Conservation (phyloP, 1,284 basidiomycete genomes). For the Trametes sp. region DNA sequence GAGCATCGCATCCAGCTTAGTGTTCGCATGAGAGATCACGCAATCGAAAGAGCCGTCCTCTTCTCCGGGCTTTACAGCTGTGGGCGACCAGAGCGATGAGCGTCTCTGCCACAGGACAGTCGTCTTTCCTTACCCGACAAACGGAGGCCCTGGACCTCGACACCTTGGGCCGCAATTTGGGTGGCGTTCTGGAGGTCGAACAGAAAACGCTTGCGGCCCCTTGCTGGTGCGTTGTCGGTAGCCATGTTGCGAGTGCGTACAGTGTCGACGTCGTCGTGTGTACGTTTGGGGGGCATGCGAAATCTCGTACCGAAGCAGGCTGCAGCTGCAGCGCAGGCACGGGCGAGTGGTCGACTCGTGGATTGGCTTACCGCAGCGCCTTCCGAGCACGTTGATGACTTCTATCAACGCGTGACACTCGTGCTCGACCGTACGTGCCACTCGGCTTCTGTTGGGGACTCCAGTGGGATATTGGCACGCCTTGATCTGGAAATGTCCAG, state of each 20-base stretch:
- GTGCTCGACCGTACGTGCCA: background rate
- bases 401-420: background rate
- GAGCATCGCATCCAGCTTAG: constrained; percentile 46
- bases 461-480: no score
- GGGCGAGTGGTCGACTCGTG: background rate
- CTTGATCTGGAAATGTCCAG: no score
- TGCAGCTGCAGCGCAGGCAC: constrained; percentile 1
- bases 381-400: background rate
- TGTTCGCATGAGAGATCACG: constrained; percentile 45
- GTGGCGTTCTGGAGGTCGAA: constrained; percentile 10
- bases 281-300: constrained; percentile 15
- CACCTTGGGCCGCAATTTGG: background rate
- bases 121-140: background rate
- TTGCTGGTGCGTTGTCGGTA: background rate
- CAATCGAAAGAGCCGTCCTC: constrained; percentile 67
- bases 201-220: constrained; percentile 15
- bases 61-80: constrained; percentile 60
- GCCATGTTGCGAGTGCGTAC: background rate
- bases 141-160: constrained; percentile 1
- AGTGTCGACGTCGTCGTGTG: constrained; percentile 7
- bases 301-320: background rate
- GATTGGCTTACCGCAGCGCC: background rate
- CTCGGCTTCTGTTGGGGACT: no score
- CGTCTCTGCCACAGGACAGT: background rate
- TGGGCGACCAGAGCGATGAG: background rate